Evolutionary conservation across 192 early-diverging fungal species (phyloP).

Genomic region (Anaeromyces robustus): DNA sequence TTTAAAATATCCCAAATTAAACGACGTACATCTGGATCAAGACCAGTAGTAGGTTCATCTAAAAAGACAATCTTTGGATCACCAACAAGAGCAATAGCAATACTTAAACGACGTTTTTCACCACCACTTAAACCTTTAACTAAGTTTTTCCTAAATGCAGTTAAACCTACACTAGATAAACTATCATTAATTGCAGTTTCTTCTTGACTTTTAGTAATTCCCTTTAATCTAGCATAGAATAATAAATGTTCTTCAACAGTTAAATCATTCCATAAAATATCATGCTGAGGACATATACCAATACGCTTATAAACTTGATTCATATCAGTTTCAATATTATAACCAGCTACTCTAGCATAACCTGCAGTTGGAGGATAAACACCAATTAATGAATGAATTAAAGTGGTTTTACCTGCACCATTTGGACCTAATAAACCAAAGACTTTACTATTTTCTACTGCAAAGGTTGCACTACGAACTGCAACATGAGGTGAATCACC

Average conservation of each 20-base stretch:
- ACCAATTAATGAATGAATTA: slow-evolving; percentile 17
- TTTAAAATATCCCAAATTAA: slow-evolving; percentile 57
- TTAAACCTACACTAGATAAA: too few species aligned
- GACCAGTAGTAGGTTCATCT: slow-evolving; percentile 33
- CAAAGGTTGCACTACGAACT: too few species aligned
- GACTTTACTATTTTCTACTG: background rate
- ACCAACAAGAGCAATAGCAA: slow-evolving; percentile 86
- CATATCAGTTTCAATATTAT: slow-evolving; percentile 5
- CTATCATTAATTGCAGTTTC: too few species aligned
- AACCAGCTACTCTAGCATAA: slow-evolving; percentile 8
- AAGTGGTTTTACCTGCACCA: slow-evolving; percentile 24
- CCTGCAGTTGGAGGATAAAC: slow-evolving; percentile 10
- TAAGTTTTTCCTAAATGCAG: too few species aligned
- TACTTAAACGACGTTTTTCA: slow-evolving; percentile 81
- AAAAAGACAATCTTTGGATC: slow-evolving; percentile 82
- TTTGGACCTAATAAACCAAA: slow-evolving; percentile 5
- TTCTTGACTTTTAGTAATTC: slow-evolving; percentile 7
- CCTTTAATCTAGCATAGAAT: slow-evolving; percentile 18
- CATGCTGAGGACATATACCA: slow-evolving; percentile 24
- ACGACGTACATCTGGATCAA: slow-evolving; percentile 44
- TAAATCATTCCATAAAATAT: slow-evolving; percentile 21
- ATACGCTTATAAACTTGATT: background rate
- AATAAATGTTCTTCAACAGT: slow-evolving; percentile 22
- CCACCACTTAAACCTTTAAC: slow-evolving; percentile 75
- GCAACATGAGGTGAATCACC: background rate